These are phyloP conservation scores for Nemania abortiva DNA, from an alignment of 2,329 filamentous ascomycete genomes.

Conservation along the genomic window DNA sequence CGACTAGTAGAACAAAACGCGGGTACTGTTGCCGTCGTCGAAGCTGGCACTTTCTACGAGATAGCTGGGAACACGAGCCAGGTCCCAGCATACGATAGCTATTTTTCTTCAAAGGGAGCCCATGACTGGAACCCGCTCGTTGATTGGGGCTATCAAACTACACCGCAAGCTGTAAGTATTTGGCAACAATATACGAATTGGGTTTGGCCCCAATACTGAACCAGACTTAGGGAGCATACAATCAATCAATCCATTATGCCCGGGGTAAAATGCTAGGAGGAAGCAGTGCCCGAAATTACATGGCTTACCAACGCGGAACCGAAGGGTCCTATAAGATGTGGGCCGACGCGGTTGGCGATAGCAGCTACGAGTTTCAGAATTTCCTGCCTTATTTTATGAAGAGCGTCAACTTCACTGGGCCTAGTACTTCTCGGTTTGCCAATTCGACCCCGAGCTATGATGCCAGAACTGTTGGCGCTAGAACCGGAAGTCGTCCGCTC, in stretches of 20 bases:
- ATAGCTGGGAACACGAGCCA: background rate
- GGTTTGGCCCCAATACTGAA: background rate
- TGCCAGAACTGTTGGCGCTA: background rate
- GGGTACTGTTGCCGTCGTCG: background rate
- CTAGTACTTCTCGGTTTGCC: background rate
- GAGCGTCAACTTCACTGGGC: conserved; percentile 15
- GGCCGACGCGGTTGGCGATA: background rate
- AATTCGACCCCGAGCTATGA: conserved; percentile 8
- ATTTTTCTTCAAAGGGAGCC: background rate
- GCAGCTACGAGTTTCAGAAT: background rate
- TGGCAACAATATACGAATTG: background rate
- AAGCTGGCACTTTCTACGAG: conserved; percentile 17
- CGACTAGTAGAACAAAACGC: conserved; percentile 1
- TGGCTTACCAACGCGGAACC: conserved; percentile 8
- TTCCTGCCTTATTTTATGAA: conserved; percentile 17
- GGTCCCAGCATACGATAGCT: background rate
- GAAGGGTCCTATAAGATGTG: background rate
- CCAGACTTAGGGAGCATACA: background rate
- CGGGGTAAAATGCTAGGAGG: conserved; percentile 12
- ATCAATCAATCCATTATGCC: conserved; percentile 7
- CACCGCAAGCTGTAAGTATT: conserved; percentile 7
- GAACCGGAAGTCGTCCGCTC: background rate
- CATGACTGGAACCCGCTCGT: conserved; percentile 5
- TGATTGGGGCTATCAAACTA: conserved; percentile 9
- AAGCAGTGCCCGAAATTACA: background rate